Conservation (phyloP, 306 rosid genomes). For the Corylus heterophylla region DNA sequence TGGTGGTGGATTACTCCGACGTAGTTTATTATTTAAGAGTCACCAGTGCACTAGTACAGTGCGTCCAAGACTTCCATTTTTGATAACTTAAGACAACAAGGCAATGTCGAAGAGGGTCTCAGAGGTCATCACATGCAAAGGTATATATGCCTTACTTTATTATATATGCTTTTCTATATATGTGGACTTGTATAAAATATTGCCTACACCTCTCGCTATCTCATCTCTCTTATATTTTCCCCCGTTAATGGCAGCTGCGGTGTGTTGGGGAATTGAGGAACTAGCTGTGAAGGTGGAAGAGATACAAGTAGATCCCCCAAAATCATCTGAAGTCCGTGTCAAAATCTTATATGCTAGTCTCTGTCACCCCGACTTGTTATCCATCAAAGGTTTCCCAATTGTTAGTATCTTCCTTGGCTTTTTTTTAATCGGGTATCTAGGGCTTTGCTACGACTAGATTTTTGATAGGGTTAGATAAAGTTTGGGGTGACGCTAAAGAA, state of each 20-base stretch:
- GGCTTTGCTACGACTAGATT: no score
- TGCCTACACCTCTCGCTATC: no score
- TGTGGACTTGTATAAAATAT: neutral
- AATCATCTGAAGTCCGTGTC: constrained; percentile 44
- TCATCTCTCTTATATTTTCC: neutral
- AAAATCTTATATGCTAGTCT: constrained; percentile 61
- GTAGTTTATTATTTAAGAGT: no score
- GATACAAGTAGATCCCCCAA: constrained; percentile 61
- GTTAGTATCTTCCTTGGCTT: constrained; percentile 12
- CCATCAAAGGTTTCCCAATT: constrained; percentile 35
- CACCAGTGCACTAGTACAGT: no score
- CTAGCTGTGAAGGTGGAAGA: constrained; percentile 45
- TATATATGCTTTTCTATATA: neutral
- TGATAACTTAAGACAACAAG: neutral
- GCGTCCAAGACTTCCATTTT: neutral
- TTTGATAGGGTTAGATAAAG: no score
- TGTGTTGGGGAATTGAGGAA: constrained; percentile 58
- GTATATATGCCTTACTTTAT: neutral
- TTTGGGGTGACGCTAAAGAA: no score
- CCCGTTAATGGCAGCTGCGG: constrained; percentile 36
- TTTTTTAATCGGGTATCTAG: no score
- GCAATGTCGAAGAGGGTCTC: neutral
- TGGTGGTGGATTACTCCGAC: no score
- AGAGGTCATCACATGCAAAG: neutral
- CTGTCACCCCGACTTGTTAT: constrained; percentile 49